These are phyloP conservation scores for Leptoxyphium fumago DNA, from an alignment of 2,329 filamentous ascomycete species.

Conservation along the genomic window DNA sequence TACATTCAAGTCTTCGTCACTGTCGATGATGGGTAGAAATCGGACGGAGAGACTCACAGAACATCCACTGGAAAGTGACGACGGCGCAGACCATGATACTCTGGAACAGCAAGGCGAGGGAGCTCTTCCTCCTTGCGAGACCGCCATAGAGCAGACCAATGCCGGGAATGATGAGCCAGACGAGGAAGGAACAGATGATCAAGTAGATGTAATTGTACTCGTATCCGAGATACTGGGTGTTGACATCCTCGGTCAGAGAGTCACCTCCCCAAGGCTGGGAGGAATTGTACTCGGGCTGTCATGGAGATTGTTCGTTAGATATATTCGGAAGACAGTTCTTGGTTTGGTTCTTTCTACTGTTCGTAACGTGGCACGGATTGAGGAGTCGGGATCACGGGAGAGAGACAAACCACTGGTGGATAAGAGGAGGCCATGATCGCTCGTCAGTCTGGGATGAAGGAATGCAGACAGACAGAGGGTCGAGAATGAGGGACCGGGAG, in stretches of 20 bases:
- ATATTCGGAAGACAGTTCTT: too few relatives aligned
- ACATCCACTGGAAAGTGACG: slow-evolving; percentile 47
- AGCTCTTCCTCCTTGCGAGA: slow-evolving; percentile 46
- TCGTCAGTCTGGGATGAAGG: too few relatives aligned
- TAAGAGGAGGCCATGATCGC: too few relatives aligned
- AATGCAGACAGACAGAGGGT: too few relatives aligned
- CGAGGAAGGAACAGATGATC: slow-evolving; percentile 43
- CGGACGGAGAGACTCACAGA: slow-evolving; percentile 24
- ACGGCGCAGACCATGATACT: slow-evolving; percentile 43
- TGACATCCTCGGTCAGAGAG: slow-evolving; percentile 35
- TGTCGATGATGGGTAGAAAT: too few relatives aligned
- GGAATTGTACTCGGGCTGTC: slow-evolving; percentile 24
- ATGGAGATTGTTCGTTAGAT: background rate
- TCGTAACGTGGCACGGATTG: too few relatives aligned
- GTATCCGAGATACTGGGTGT: slow-evolving; percentile 42
- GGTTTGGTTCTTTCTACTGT: too few relatives aligned
- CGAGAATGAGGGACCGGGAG: too few relatives aligned
- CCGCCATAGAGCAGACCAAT: slow-evolving; percentile 52
- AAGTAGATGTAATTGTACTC: slow-evolving; percentile 50
- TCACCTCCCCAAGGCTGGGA: slow-evolving; percentile 36
- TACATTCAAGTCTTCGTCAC: too few relatives aligned
- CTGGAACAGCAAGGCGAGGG: slow-evolving; percentile 48
- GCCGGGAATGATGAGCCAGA: slow-evolving; percentile 53
- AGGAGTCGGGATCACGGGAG: too few relatives aligned
- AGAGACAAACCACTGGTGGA: too few relatives aligned